Evolutionary conservation across 2,329 filamentous ascomycete species (phyloP), one percentile per base, ranked within the genome.

Genomic region (Hymenoscyphus linearis): DNA sequence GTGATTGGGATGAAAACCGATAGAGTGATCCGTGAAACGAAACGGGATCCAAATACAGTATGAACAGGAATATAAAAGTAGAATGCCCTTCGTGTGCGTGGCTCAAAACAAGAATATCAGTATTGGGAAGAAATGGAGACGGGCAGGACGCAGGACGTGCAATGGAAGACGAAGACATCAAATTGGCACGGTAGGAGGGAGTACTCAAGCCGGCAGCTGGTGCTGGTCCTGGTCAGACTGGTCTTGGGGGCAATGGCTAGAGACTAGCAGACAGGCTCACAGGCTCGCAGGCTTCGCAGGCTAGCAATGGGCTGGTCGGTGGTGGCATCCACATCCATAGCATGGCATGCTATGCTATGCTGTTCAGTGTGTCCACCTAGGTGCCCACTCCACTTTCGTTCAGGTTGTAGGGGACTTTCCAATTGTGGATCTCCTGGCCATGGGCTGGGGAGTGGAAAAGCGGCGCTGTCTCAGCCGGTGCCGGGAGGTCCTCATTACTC

Each of bases 61-160:
- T 25, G 44, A 50, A 50, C 13, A 22, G 4, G 44, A 25, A 50
- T 25, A 50, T 18, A 50, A 50, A 50, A 16, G n/a, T 16, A n/a
- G 37, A 14, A 18, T 16, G 44, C 44, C 44, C 44, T 50, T 50
- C 44, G 44, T 50, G 18, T 50, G 44, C 44, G 44, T 50, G 44
- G 44, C 44, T 50, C 44, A 50, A 22, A 50, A 50, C 44, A 50
- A 50, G 44, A 50, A 50, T 50, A 50, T 50, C 44, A 50, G 44
- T 12, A 50, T 31, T 31, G 31, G 22, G 44, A 50, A 50, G 13
- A 12, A 50, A 50, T 50, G 44, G 44, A 50, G 44, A 50, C 18
- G 22, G 37, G 44, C 13, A 25, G 44, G 18, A 50, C 18, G n/a
- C 31, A 31, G 31, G 31, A 31, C 31, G 31, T 5, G 31, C 6